Evolutionary conservation across 768 basidiomycete species (phyloP), one percentile per base, ranked within the genome.

Genomic region (Macrolepiota fuliginosa): DNA sequence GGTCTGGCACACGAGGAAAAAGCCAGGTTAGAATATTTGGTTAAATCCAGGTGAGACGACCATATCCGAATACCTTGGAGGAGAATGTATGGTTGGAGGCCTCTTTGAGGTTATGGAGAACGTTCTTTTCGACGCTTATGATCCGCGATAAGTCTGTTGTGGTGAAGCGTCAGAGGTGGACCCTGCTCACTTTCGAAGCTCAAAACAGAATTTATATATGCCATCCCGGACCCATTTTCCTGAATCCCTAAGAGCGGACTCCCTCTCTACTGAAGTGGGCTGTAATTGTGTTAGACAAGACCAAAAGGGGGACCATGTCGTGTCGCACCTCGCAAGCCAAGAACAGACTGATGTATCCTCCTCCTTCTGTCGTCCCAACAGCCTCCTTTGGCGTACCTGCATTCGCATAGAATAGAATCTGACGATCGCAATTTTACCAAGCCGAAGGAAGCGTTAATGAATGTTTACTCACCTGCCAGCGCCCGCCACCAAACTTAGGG

Each of bases 151-250:
- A 15, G 13, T 50, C 13, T 56, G 24, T 27, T 11, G 24, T 25
- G 15, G n/a, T 51, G 24, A 27, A 5, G n/a, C n/a, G n/a, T n/a
- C 24, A 35, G 10, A 47, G 11, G 24, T 24, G 4, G 52, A 42
- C n/a, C 27, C 22, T 9, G 37, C 67, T 65, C 65, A 87, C 91
- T 84, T 89, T 68, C 85, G 83, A 65, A 94, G 77, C 69, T 94
- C 92, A 66, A 95, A 94, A 62, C 82, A 86, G 71, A 94, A 95
- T 68, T 87, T 92, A 76, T 85, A 94, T n/a, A 89, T 75, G 1
- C 92, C 92, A 61, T 92, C 89, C 15, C 93, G 83, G n/a, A 82
- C 73, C 92, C 92, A 95, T 76, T 90, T 93, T 67, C 87, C 86
- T 50, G 69, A 74, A 59, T 83, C 78, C 52, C 79, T 78, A 29